A percentile compares a stretch with the other conserved stretches of the same genome.
Evolutionary conservation across 768 basidiomycete genomes (phyloP).

Genomic region (Amanita pallidorosea): DNA sequence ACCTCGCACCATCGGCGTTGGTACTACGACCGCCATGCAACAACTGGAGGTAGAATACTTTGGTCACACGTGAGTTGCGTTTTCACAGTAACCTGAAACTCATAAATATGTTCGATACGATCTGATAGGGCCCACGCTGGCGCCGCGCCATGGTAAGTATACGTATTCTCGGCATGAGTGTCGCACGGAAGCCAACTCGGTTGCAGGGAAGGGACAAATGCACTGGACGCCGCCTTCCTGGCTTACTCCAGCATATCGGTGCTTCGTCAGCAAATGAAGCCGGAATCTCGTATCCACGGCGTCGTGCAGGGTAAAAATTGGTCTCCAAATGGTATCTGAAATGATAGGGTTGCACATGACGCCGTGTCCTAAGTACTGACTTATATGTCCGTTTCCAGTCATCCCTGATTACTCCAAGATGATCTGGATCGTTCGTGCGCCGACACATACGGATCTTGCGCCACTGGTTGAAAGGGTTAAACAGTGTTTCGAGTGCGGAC

Average conservation of each 20-base stretch:
- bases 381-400: conserved; percentile 29
- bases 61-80: conserved; percentile 51
- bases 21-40: conserved; percentile 54
- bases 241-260: conserved; percentile 73
- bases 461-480: conserved; percentile 47
- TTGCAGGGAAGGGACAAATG: conserved; percentile 69
- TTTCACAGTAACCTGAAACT: neutral
- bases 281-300: conserved; percentile 72
- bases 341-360: neutral
- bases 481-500: conserved; percentile 60
- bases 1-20: conserved; percentile 36
- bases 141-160: conserved; percentile 57
- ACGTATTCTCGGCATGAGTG: neutral
- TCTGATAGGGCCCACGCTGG: conserved; percentile 61
- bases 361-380: neutral
- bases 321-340: conserved; percentile 50
- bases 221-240: conserved; percentile 80
- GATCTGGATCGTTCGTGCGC: conserved; percentile 63
- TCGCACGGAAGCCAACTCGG: neutral
- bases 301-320: conserved; percentile 61
- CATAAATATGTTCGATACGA: conserved; percentile 1
- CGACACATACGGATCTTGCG: conserved; percentile 44
- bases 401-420: conserved; percentile 78
- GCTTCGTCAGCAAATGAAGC: conserved; percentile 81
- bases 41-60: conserved; percentile 58